These are phyloP conservation scores for Vicia villosa DNA, from an alignment of 306 rosid species.

Conservation along the genomic window DNA sequence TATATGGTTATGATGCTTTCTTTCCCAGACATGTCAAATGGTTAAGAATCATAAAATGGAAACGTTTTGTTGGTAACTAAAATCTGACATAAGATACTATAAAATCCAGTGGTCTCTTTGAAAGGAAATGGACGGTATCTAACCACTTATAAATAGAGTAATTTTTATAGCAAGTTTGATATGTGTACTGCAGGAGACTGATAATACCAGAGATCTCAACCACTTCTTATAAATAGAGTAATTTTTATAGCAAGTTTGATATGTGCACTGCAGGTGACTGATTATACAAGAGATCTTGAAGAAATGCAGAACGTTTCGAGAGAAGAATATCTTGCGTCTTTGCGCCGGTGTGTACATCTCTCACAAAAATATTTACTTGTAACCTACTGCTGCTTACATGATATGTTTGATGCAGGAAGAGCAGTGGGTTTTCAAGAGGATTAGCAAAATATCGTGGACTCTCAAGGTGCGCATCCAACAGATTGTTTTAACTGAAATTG, in stretches of 20 bases:
- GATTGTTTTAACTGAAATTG: not conserved
- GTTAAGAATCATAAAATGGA: slow-evolving; percentile 5
- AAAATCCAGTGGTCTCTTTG: not conserved
- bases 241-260: slow-evolving; percentile 26
- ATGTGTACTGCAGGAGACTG: no score
- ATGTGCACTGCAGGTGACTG: slow-evolving; percentile 75
- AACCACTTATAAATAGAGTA: slow-evolving; percentile 6
- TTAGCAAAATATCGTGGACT: slow-evolving; percentile 91
- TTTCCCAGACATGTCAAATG: slow-evolving; percentile 15
- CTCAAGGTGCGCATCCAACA: slow-evolving; percentile 66
- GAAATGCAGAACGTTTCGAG: slow-evolving; percentile 95
- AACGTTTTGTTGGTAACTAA: slow-evolving; percentile 25
- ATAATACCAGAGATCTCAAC: no score
- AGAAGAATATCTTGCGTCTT: slow-evolving; percentile 97
- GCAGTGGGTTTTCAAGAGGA: slow-evolving; percentile 99
- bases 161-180: slow-evolving; percentile 33
- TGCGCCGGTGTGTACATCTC: slow-evolving; percentile 64
- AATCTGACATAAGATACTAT: not conserved
- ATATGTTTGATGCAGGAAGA: slow-evolving; percentile 73
- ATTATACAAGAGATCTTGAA: slow-evolving; percentile 94
- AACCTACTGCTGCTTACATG: slow-evolving; percentile 37
- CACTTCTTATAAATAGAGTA: no score
- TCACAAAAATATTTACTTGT: slow-evolving; percentile 15
- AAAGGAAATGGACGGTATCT: slow-evolving; percentile 13
- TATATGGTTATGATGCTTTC: slow-evolving; percentile 5